A percentile compares a stretch with the other conserved stretches of the same genome.
phyloP scores from a whole-genome alignment of 805 yeast species.

The Kurtzmaniella cleridarum region DNA sequence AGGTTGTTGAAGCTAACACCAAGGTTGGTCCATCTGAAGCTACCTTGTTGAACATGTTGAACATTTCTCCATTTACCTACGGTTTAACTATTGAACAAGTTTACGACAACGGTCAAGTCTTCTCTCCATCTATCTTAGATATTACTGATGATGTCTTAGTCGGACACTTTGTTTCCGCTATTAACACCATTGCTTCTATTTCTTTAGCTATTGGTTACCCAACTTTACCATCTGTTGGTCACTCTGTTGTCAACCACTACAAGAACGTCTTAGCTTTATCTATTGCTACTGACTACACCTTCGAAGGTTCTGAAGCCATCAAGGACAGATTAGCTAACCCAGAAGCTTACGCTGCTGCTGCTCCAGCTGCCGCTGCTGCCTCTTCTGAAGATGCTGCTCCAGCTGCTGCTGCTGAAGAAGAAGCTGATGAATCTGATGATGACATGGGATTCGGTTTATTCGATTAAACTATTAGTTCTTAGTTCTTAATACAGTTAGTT shows the following conservation, averaged over 20 bases:
- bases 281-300: conserved; percentile 97
- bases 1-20: conserved; percentile 80
- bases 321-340: conserved; percentile 99
- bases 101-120: conserved; percentile 97
- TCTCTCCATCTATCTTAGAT: conserved; percentile 95
- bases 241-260: conserved; percentile 98
- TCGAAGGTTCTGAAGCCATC: conserved; percentile 98
- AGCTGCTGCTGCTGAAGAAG: conserved; percentile 66
- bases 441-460: conserved; percentile 99
- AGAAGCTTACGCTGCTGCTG: conserved; percentile 99
- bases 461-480: conserved; percentile 56
- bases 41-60: conserved; percentile 95
- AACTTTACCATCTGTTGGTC: conserved; percentile 98
- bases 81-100: conserved; percentile 97
- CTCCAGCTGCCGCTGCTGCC: conserved; percentile 92
- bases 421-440: conserved; percentile 62
- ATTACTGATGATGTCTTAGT: conserved; percentile 97
- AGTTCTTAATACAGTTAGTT: background rate
- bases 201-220: conserved; percentile 99
- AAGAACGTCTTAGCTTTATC: conserved; percentile 97
- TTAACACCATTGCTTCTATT: conserved; percentile 89
- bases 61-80: conserved; percentile 99
- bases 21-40: conserved; percentile 99
- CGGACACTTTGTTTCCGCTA: conserved; percentile 85
- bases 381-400: conserved; percentile 49